A percentile compares a stretch with the other conserved stretches of the same genome.
Evolutionary conservation across 1,284 basidiomycete species (phyloP).

Genomic region (Inonotus obliquus): DNA sequence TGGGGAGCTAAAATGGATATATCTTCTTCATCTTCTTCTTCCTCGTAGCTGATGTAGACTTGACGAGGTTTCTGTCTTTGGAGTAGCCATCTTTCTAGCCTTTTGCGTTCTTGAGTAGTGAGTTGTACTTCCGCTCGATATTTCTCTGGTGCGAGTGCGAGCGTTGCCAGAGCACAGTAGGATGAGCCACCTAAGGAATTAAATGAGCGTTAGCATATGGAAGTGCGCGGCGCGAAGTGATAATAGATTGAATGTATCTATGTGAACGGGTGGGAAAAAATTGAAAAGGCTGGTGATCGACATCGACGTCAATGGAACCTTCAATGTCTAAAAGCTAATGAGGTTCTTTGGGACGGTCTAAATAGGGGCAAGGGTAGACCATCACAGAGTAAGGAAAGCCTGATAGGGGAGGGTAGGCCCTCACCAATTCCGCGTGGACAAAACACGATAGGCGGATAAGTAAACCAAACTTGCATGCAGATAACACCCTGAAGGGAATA

Average conservation of each 20-base stretch:
- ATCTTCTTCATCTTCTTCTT: neutral
- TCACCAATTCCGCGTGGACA: neutral
- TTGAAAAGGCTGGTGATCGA: neutral
- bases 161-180: constrained; percentile 83
- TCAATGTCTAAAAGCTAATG: neutral
- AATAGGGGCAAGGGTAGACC: neutral
- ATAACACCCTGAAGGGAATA: neutral
- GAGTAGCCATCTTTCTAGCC: constrained; percentile 73
- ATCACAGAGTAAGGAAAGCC: neutral
- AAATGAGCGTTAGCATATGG: neutral
- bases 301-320: neutral
- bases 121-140: constrained; percentile 28
- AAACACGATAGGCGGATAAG: neutral
- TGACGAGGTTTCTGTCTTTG: constrained; percentile 53
- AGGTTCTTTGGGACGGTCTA: neutral
- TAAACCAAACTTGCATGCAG: neutral
- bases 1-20: neutral
- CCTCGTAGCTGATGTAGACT: constrained; percentile 20
- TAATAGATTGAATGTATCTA: neutral
- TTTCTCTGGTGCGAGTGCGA: constrained; percentile 47
- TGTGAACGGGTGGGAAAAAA: too few relatives aligned
- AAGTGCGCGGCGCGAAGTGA: too few relatives aligned
- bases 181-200: constrained; percentile 78
- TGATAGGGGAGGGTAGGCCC: neutral
- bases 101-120: constrained; percentile 38